Conservation (phyloP, 2,329 filamentous ascomycete genomes). For the Septoria linicola region DNA sequence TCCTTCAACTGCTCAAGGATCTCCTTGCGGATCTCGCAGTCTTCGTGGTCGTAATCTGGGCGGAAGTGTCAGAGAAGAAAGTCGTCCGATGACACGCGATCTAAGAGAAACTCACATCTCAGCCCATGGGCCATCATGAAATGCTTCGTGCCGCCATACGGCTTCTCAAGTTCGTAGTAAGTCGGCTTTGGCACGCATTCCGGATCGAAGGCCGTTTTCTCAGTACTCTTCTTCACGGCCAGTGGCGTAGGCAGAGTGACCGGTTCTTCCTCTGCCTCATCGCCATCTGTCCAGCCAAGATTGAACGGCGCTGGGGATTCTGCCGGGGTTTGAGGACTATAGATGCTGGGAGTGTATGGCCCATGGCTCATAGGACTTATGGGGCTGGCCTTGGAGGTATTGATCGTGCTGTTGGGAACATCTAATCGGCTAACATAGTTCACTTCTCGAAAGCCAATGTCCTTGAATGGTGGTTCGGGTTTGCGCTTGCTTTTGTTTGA, state of each 20-base stretch:
- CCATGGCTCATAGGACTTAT: neutral
- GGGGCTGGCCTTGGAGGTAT: too few relatives aligned
- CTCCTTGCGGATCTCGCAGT: constrained; percentile 7
- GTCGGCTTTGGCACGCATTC: neutral
- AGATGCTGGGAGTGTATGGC: constrained; percentile 1
- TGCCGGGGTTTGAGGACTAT: neutral
- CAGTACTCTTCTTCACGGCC: neutral
- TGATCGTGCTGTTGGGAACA: neutral
- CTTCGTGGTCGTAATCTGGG: constrained; percentile 6
- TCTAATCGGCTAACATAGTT: neutral
- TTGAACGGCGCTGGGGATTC: neutral
- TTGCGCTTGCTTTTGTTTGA: too few relatives aligned
- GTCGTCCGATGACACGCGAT: too few relatives aligned
- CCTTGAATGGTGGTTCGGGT: too few relatives aligned
- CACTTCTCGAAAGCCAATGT: neutral
- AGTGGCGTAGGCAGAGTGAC: neutral
- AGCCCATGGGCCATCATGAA: constrained; percentile 15
- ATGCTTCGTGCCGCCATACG: constrained; percentile 2
- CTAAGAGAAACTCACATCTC: constrained; percentile 10
- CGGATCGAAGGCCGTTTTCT: neutral
- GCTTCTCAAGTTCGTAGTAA: constrained; percentile 1
- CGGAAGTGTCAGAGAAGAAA: neutral
- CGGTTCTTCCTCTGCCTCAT: neutral
- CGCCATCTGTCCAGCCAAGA: neutral
- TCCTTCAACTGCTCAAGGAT: constrained; percentile 10